Base-by-base conservation (phyloP, 345 rosid species). In the Salix dunnii region DNA sequence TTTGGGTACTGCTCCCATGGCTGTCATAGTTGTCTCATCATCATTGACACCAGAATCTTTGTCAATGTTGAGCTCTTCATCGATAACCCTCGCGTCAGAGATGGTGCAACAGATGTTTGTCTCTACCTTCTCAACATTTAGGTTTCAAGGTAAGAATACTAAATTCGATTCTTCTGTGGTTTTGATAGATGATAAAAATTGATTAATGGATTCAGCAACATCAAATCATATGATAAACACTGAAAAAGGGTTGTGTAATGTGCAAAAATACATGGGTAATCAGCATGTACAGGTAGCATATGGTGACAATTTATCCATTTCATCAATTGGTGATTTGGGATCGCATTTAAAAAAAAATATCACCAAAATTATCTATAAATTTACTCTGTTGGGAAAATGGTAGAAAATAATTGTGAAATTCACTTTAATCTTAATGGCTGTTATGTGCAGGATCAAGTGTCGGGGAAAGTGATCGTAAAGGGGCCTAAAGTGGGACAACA, bases 1-100 rank as follows among this genome's bases (percentile, higher is more conserved):
- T 4, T 48, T 48, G 1, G 21, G 53, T 7, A 2, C 20, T 49
- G 7, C 55, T 17, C 5, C 8, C 1, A 49, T 49, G 55, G 55
- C 21, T 49, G 55, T 2, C 0, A 2, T 2, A 49, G 8, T 0
- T 0, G 21, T 27, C 1, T 46, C 71, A 7, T 42, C 33, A 42
- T 5, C 23, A 0, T 6, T 0, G 35, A 1, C 14, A 5, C 3
- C 0, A 0, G 0, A 42, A 25, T 3, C 20, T 13, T 23, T 7
- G 1, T 33, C 7, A 2, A 21, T 18, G 4, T 0, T 5, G 18
- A 9, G 5, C n/a, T 21, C 20, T 67, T 38, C 4, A 4, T 33
- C 17, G 1, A 0, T 1, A 2, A 40, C 38, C 10, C 10, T 63
- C 2, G 38, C 30, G 21, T 30, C 25, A 0, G 0, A 67, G 6